Conservation (phyloP, 768 basidiomycete genomes). For the Collybia sp. region DNA sequence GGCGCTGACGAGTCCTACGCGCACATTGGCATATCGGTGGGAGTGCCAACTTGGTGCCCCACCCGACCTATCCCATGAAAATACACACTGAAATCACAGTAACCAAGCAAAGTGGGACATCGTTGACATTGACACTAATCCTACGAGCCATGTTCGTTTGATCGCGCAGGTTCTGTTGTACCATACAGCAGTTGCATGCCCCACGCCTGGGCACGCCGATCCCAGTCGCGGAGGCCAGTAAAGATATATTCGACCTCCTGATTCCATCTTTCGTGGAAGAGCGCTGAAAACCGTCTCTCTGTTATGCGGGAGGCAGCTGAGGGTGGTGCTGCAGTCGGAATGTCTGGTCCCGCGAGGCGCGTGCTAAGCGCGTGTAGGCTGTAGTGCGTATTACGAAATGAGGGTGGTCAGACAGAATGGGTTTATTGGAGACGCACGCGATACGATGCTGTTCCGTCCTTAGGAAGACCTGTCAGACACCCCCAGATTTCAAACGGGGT, state of each 20-base stretch:
- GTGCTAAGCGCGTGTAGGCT: conserved; percentile 47
- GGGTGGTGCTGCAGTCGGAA: conserved; percentile 42
- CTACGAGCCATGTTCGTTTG: conserved; percentile 2
- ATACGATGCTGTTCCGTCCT: conserved; percentile 52
- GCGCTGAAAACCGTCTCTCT: conserved; percentile 37
- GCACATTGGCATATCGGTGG: too few species aligned
- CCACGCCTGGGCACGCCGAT: conserved; percentile 42
- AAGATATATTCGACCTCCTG: conserved; percentile 44
- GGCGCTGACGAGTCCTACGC: too few species aligned
- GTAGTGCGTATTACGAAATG: too few species aligned
- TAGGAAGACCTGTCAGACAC: conserved; percentile 3
- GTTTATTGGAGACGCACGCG: conserved; percentile 42
- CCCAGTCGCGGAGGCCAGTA: conserved; percentile 38
- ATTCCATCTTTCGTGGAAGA: conserved; percentile 58
- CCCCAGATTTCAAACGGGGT: not conserved
- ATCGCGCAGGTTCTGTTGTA: conserved; percentile 3
- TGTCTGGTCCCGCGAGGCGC: conserved; percentile 47
- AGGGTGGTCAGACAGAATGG: not conserved
- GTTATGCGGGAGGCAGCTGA: conserved; percentile 51
- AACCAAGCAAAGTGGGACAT: too few species aligned
- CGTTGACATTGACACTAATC: too few species aligned
- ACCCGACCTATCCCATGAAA: too few species aligned
- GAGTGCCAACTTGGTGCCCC: too few species aligned
- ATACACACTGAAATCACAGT: too few species aligned
- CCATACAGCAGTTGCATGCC: conserved; percentile 43